Base-by-base conservation (phyloP, 2,329 filamentous ascomycete species). In the Ceratocystis albifundus region DNA sequence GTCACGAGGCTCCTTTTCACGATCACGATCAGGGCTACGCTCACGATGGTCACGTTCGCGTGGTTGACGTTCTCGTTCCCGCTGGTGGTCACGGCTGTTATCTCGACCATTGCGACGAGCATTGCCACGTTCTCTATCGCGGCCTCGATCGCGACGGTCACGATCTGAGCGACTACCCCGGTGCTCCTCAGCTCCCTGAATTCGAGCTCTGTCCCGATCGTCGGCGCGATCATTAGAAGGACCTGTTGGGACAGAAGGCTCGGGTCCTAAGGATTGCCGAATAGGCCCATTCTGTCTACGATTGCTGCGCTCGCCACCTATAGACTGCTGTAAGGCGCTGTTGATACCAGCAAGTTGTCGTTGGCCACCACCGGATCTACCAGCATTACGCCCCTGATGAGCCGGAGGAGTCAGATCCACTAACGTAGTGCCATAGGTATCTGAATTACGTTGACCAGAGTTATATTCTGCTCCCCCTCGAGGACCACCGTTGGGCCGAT, bases 291-390 rank as follows among this genome's bases (percentile, higher is more conserved):
- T 64, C 30, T 20, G 55, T 50, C 67, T 53, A 17, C 67, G 67
- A 25, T 28, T 59, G 36, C 15, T 50, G 8, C 67, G 67, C 10
- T 68, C 67, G n/a, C 50, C 32, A 25, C 46, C 44, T 71, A 79
- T 80, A 0, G 78, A 78, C 72, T 82, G 79, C 69, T 82, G 80
- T 3, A 85, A 76, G 63, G 79, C 82, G 69, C 75, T 84, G 70
- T 85, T 84, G 68, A 87, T 86, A 59, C 81, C 80, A 12, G 80
- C 80, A 36, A 87, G 75, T 70, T 86, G 82, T 67, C 83, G 77
- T 67, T 78, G 76, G 20, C 59, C 46, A 32, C 65, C 65, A 55
- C 57, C 65, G 1, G 41, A 4, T 55, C 65, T 57, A 30, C 12
- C 55, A 1, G 10, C 6, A 46, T 65, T 53, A 32, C 63, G 22